Evolutionary conservation across 192 early-diverging fungal genomes (phyloP), one percentile per base, ranked within the genome.

Genomic region (Linnemannia schmuckeri): DNA sequence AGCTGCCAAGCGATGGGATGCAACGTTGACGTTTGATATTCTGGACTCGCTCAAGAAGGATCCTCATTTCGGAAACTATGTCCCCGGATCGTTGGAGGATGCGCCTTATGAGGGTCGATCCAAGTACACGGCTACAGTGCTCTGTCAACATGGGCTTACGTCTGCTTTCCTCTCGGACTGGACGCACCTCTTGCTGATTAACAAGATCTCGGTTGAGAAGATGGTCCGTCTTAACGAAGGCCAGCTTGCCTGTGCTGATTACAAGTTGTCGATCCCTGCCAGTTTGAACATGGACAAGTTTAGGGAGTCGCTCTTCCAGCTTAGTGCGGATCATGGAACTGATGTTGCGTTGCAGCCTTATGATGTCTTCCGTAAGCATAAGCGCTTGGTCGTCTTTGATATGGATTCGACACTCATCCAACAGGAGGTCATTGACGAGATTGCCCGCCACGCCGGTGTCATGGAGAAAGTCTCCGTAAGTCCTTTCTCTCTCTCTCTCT

Each of bases 361-460:
- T 89, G 95, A 96, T 74, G 96, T 98, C 10, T 98, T 95, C 88
- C 89, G 98, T 44, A 91, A 93, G 55, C 92, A 98, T 78, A 98
- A 98, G 89, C 93, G 98, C 57, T 92, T 99, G 74, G 97, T 97
- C 8, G 97, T 99, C 37, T 99, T 99, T 90, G 98, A 99, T 89
- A 99, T 99, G 98, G 98, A 99, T 88, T 98, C 97, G 6, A 99
- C 98, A 8, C 85, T 99, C 44, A 99, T 99, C 82, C 95, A 96
- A 89, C 98, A 99, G 88, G 98, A 99, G 78, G 98, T 99, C 38
- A 99, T 99, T 92, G 98, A 99, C 88, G 98, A 99, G 91, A 97
- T 99, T 90, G 98, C 97, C 6, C 90, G 95, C 40, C 90, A 96
- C 80, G 94, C 97, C 18, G 98, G 98, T 66, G 97, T 99, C 57